Base-by-base conservation (phyloP, 805 yeast genomes). In the Candida caryicola region DNA sequence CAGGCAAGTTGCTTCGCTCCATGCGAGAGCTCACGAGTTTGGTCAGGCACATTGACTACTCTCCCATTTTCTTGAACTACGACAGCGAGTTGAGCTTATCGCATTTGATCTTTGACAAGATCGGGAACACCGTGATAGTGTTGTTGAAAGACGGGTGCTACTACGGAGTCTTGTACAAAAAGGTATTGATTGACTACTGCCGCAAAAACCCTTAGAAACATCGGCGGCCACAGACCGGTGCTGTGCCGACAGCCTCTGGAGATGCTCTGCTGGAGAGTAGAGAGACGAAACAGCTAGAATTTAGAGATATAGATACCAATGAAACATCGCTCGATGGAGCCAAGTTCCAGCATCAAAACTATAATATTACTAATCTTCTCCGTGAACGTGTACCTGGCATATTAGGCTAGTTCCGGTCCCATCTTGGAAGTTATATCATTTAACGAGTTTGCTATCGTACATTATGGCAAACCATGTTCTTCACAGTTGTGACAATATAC, bases 81-180 rank as follows among this genome's bases (percentile, higher is more conserved):
- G 61, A 68, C 35, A 66, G 78, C 13, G 77, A 77, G 8, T 49
- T 77, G 19, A 62, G 76, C 5, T 57, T 77, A 43, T 79, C 76
- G 3, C 74, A 76, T 39, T 57, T 69, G 51, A 59, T 77, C 16
- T 77, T 77, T 51, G 70, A 74, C 31, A 69, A 73, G 46, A 57
- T 77, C 23, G 82, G 82, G 1, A 69, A 66, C 26, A 52, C 81
- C 30, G 74, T 76, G 2, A 67, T 76, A 38, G 71, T 75, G 1
- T 52, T 71, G 17, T 46, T 64, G 10, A 64, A 64, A 34, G 62
- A 70, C 21, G 81, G 80, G 9, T 54, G 59, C 37, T 76, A 66
- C 49, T 64, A 65, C 39, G 81, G 81, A 1, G 63, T 76, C 4
- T 54, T 77, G 41, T 80, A 78, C 48, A 74, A 74, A 53, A 77